These are phyloP conservation scores for Populus euphratica DNA, from an alignment of 345 rosid genomes.

Conservation along the genomic window DNA sequence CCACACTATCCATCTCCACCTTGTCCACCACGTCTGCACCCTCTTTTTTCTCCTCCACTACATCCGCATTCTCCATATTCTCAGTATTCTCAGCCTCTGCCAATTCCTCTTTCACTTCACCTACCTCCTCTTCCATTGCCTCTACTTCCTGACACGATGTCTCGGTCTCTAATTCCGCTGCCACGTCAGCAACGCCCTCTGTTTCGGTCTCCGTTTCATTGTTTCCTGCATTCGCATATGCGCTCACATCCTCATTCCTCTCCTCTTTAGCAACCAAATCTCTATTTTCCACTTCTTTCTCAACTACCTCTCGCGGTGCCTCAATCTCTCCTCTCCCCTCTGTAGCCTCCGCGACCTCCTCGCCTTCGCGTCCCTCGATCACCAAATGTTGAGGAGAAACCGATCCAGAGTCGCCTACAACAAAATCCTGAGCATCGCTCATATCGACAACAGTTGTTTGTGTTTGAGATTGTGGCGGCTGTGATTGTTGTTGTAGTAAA, in stretches of 20 bases:
- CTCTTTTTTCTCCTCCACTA: constrained; percentile 16
- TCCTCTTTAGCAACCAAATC: constrained; percentile 14
- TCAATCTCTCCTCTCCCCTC: background rate
- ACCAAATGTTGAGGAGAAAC: constrained; percentile 1
- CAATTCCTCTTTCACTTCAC: background rate
- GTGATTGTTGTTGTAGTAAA: background rate
- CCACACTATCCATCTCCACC: constrained; percentile 14
- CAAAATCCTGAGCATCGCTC: constrained; percentile 7
- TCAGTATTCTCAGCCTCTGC: background rate
- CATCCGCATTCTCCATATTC: constrained; percentile 8
- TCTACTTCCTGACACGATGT: background rate
- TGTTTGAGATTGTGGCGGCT: constrained; percentile 1
- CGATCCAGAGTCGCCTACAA: background rate
- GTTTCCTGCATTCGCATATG: background rate
- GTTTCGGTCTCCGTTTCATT: background rate
- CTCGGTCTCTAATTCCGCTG: constrained; percentile 10
- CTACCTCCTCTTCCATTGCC: constrained; percentile 10
- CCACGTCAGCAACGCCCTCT: background rate
- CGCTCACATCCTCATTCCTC: constrained; percentile 5
- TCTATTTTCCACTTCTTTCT: constrained; percentile 1
- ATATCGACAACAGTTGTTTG: constrained; percentile 1
- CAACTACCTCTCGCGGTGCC: background rate
- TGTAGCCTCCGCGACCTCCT: constrained; percentile 6
- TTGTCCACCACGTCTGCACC: background rate
- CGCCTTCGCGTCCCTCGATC: constrained; percentile 17